Evolutionary conservation across 768 basidiomycete genomes (phyloP), one percentile per base, ranked within the genome.

Genomic region (Tremella fuciformis): DNA sequence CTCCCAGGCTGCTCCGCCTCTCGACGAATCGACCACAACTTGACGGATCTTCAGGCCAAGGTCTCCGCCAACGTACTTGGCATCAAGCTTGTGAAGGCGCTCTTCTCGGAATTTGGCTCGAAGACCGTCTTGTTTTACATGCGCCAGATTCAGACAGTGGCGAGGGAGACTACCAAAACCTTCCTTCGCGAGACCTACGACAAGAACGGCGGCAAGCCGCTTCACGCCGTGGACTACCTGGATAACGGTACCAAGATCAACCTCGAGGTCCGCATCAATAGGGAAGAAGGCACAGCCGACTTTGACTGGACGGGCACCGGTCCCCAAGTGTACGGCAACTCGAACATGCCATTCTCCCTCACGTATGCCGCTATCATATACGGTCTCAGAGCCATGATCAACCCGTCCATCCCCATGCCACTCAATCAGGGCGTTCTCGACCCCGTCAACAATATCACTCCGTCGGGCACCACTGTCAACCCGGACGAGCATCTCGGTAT

Each of bases 381-480:
- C 58, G 58, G 55, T 50, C 53, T 70, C 54, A 58, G 69, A 41
- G 57, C 60, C 15, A 63, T 70, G 66, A 58, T 70, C 49, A 59
- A 89, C 46, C 29, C 29, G 4, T 34, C 29, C 29, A 57, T 65
- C 24, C 65, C 67, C 67, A 96, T 96, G 44, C 93, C 93, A 11
- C 82, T 97, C 25, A 97, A 97, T 74, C 89, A 91, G 19, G 93
- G 93, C 1, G 96, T 92, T 71, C 82, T 97, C 8, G 88, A 91
- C 7, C 91, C 91, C 25, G 40, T 70, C n/a, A 52, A 61, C 52
- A 64, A 63, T 55, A 58, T 57, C 41, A 68, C 71, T 24, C 72
- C 72, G 6, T 55, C 59, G 11, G 29, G 29, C 29, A 34, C 29
- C 55, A 61, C 13, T 52, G 58, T 19, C 59, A 62, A 38, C 60